Conservation (phyloP, 768 basidiomycete species). For the Trametes coccinea region DNA sequence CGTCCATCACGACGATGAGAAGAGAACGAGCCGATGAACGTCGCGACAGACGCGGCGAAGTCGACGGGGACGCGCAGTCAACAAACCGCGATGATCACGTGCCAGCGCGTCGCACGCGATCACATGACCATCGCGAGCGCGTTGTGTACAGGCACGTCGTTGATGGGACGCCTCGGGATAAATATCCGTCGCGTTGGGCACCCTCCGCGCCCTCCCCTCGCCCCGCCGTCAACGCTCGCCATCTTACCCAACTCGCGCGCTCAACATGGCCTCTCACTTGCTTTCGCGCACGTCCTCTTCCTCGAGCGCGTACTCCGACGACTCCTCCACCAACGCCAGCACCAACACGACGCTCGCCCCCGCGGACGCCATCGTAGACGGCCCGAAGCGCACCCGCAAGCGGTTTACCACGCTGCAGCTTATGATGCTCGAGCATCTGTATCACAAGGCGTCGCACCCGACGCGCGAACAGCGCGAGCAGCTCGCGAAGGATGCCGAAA, state of each 20-base stretch:
- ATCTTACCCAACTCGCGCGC: neutral
- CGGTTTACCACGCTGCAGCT: constrained; percentile 70
- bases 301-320: constrained; percentile 57
- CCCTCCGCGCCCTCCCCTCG: constrained; percentile 3
- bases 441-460: constrained; percentile 70
- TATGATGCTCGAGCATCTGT: constrained; percentile 71
- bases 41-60: neutral
- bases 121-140: constrained; percentile 16
- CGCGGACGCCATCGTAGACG: constrained; percentile 26
- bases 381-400: constrained; percentile 56
- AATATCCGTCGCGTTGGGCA: constrained; percentile 15
- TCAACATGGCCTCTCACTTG: constrained; percentile 12
- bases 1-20: neutral
- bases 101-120: constrained; percentile 13
- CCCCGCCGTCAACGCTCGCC: neutral
- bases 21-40: neutral
- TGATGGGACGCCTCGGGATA: constrained; percentile 16
- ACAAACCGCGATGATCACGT: constrained; percentile 20
- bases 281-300: constrained; percentile 58
- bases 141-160: constrained; percentile 18
- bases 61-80: constrained; percentile 4
- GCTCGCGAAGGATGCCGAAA: constrained; percentile 58
- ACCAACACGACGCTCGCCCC: constrained; percentile 35
- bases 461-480: constrained; percentile 72
- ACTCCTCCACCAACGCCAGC: constrained; percentile 29